phyloP scores from a whole-genome alignment of 2,329 filamentous ascomycete genomes.

The Aspergillus fischeri region DNA sequence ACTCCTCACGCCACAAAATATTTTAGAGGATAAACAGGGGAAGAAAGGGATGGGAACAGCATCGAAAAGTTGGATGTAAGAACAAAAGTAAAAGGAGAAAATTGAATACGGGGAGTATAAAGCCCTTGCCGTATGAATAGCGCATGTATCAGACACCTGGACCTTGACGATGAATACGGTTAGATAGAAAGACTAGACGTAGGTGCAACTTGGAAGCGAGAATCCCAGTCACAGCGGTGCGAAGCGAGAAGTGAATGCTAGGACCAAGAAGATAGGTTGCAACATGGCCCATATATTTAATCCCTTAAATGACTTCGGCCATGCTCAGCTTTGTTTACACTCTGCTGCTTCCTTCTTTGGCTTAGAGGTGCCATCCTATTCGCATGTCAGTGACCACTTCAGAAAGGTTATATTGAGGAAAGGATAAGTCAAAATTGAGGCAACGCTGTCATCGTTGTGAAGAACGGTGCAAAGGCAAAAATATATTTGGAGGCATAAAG shows the following conservation, averaged over 20 bases:
- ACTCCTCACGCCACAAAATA: conserved; percentile 18
- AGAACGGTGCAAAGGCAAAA: not conserved
- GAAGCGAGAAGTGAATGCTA: not conserved
- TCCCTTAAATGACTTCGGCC: conserved; percentile 9
- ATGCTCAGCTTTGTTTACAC: conserved; percentile 86
- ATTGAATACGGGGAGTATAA: not conserved
- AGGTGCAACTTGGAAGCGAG: not conserved
- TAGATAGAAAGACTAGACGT: not conserved
- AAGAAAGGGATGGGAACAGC: conserved; percentile 11
- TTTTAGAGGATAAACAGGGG: conserved; percentile 16
- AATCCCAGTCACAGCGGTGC: not conserved
- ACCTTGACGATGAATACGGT: not conserved
- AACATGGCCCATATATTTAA: not conserved
- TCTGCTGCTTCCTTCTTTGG: conserved; percentile 92
- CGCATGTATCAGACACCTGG: not conserved
- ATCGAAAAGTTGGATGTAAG: not conserved
- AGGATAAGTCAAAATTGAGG: not conserved
- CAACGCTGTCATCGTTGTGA: not conserved
- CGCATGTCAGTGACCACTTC: conserved; percentile 18
- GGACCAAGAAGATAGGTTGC: not conserved
- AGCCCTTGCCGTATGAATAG: not conserved
- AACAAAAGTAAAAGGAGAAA: conserved; percentile 10
- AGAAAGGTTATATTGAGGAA: not conserved
- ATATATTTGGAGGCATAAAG: not conserved
- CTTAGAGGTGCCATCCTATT: conserved; percentile 80